phyloP scores from a whole-genome alignment of 305 asterid species.

The Lippia alba region DNA sequence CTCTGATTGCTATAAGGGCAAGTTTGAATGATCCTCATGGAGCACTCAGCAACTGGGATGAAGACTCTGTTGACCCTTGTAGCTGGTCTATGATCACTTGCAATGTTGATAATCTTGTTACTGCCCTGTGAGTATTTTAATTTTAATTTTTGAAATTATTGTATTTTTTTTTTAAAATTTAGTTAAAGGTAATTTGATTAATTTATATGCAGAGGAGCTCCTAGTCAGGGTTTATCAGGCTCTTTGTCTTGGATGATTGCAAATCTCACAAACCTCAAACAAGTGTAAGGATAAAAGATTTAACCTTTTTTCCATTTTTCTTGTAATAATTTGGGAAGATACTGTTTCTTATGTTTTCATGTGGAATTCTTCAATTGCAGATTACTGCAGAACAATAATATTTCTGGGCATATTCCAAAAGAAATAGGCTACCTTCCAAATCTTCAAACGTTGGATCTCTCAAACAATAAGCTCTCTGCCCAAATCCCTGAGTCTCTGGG shows the following conservation, averaged over 20 bases:
- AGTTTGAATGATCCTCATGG: slow-evolving; percentile 81
- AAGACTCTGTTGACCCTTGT: slow-evolving; percentile 92
- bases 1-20: slow-evolving; percentile 67
- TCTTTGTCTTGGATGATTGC: slow-evolving; percentile 77
- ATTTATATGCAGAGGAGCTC: slow-evolving; percentile 74
- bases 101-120: slow-evolving; percentile 78
- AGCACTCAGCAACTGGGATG: slow-evolving; percentile 90
- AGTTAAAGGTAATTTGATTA: neutral
- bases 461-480: slow-evolving; percentile 71
- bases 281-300: slow-evolving; percentile 60
- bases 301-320: neutral
- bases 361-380: slow-evolving; percentile 40
- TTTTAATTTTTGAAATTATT: no score
- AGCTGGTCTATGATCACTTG: slow-evolving; percentile 98
- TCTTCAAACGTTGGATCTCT: slow-evolving; percentile 91
- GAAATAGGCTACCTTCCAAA: slow-evolving; percentile 80
- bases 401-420: slow-evolving; percentile 81
- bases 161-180: slow-evolving; percentile 22
- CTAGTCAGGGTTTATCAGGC: slow-evolving; percentile 95
- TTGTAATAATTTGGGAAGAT: neutral
- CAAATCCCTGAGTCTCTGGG: slow-evolving; percentile 79
- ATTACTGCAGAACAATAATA: slow-evolving; percentile 80
- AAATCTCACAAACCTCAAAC: slow-evolving; percentile 90
- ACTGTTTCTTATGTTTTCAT: neutral
- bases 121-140: slow-evolving; percentile 62